These are phyloP conservation scores for Neonectria ditissima DNA, from an alignment of 2,329 filamentous ascomycete species.

Conservation along the genomic window DNA sequence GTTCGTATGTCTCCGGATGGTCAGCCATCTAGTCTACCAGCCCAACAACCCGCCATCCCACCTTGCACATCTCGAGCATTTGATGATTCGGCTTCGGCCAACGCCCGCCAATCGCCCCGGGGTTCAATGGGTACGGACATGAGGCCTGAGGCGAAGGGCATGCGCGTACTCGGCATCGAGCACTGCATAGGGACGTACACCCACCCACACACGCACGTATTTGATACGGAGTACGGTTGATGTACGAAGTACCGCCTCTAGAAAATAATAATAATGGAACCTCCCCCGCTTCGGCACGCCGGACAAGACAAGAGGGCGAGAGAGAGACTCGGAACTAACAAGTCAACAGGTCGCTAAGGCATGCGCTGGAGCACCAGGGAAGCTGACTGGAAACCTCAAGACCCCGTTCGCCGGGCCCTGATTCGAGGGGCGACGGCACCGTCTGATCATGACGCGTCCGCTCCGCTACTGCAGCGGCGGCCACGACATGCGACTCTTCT, in stretches of 20 bases:
- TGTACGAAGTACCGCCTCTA: not conserved
- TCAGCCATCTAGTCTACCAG: conserved; percentile 5
- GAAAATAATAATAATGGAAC: not conserved
- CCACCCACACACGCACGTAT: not conserved
- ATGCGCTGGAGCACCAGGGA: not conserved
- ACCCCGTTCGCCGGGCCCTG: conserved; percentile 12
- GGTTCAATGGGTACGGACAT: conserved; percentile 9
- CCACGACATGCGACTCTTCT: conserved; percentile 37
- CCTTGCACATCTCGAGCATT: conserved; percentile 14
- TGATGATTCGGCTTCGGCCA: conserved; percentile 9
- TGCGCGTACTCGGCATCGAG: conserved; percentile 10
- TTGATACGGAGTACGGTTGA: not conserved
- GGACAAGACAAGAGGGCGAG: not conserved
- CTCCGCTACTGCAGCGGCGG: conserved; percentile 39
- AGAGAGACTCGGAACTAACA: not conserved
- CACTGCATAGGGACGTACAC: not conserved
- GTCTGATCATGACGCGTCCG: conserved; percentile 45
- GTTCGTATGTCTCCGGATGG: conserved; percentile 12
- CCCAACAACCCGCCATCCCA: conserved; percentile 5
- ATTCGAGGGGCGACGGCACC: conserved; percentile 21
- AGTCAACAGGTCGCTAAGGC: not conserved
- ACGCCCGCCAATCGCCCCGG: conserved; percentile 11
- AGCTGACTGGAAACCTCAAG: conserved; percentile 13
- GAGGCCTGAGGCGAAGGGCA: conserved; percentile 5
- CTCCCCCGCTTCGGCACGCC: not conserved